Conservation (phyloP, 148 eudicot genomes). For the Arbutus unedo region DNA sequence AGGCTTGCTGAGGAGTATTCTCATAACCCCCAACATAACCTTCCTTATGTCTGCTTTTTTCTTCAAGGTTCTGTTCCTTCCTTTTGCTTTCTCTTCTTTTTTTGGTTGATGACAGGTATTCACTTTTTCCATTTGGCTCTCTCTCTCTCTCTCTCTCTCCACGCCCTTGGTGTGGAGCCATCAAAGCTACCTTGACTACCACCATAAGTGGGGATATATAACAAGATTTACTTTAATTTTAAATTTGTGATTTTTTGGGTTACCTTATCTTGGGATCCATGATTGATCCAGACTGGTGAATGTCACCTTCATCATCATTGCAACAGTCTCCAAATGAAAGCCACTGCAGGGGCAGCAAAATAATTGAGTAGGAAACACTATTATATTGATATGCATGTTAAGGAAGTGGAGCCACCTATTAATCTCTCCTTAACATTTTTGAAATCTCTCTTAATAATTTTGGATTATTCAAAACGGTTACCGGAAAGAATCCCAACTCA, state of each 20-base stretch:
- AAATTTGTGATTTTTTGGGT: neutral
- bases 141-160: neutral
- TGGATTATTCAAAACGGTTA: too few relatives aligned
- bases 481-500: too few relatives aligned
- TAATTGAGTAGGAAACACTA: too few relatives aligned
- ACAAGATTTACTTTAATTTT: neutral
- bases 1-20: neutral
- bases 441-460: too few relatives aligned
- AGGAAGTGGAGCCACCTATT: too few relatives aligned
- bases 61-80: neutral
- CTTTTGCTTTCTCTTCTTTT: neutral
- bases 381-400: too few relatives aligned
- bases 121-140: neutral
- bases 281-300: neutral
- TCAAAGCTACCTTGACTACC: neutral
- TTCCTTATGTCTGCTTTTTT: neutral
- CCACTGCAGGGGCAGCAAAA: neutral
- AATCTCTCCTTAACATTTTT: too few relatives aligned
- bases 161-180: neutral
- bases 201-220: neutral
- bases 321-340: neutral
- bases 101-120: conserved; percentile 7
- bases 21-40: neutral
- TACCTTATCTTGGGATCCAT: conserved; percentile 8
- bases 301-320: neutral